phyloP scores from a whole-genome alignment of 106 monocot species.

The Dioscorea dumetorum region DNA sequence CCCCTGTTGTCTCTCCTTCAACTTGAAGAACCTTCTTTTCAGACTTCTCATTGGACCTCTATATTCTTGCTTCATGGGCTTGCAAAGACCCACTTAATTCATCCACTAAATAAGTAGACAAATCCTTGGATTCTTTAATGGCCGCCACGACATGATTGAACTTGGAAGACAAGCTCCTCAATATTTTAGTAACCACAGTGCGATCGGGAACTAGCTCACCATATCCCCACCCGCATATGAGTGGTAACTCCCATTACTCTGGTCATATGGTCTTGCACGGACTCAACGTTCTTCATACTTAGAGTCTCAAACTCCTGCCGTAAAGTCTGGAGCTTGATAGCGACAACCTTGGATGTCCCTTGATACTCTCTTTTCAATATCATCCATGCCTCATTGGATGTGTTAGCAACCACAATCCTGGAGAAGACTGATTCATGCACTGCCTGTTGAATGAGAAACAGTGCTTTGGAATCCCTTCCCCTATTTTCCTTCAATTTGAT shows the following conservation, averaged over 20 bases:
- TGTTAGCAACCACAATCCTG: background rate
- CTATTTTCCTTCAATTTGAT: background rate
- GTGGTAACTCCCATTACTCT: background rate
- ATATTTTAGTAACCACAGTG: constrained; percentile 5
- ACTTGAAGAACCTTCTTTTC: constrained; percentile 1
- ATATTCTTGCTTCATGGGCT: constrained; percentile 4
- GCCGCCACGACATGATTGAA: constrained; percentile 13
- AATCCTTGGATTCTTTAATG: constrained; percentile 19
- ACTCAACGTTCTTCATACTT: constrained; percentile 1
- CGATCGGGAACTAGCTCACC: background rate
- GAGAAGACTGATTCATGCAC: constrained; percentile 1
- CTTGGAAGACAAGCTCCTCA: constrained; percentile 8
- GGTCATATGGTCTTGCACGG: background rate
- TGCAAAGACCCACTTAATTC: constrained; percentile 10
- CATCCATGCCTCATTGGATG: constrained; percentile 7
- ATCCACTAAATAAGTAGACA: constrained; percentile 2
- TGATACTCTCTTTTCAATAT: constrained; percentile 14
- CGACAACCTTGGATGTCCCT: background rate
- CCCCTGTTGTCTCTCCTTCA: background rate
- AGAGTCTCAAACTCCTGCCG: constrained; percentile 2
- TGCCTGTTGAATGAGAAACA: background rate
- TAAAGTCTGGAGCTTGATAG: background rate
- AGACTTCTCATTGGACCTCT: background rate
- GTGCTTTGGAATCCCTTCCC: background rate
- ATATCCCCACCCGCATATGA: background rate